phyloP scores from a whole-genome alignment of 1,284 basidiomycete species.

The Calocybe gambosa region DNA sequence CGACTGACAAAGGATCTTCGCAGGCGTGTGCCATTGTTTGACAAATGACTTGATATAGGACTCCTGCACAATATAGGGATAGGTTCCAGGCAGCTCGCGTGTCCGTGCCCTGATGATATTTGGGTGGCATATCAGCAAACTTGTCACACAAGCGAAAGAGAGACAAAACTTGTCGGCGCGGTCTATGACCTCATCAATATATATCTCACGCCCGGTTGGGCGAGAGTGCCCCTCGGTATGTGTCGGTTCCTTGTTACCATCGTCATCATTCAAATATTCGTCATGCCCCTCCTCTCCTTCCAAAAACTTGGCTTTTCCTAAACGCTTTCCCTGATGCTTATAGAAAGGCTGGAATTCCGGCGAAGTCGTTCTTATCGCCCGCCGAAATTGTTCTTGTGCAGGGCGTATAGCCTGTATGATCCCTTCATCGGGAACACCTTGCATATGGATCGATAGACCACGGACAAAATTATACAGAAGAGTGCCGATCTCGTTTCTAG shows the following conservation, averaged over 20 bases:
- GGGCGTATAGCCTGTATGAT: constrained; percentile 50
- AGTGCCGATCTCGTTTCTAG: constrained; percentile 46
- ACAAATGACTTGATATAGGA: constrained; percentile 42
- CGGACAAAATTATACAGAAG: constrained; percentile 40
- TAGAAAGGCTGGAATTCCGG: constrained; percentile 48
- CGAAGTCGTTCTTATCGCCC: constrained; percentile 43
- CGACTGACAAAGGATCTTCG: constrained; percentile 40
- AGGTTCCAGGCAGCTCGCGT: constrained; percentile 60
- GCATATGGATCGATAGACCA: constrained; percentile 39
- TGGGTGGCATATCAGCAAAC: neutral
- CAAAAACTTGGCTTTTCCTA: constrained; percentile 25
- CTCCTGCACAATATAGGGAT: constrained; percentile 56
- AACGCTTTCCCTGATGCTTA: constrained; percentile 13
- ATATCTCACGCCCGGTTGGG: constrained; percentile 27
- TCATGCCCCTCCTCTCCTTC: constrained; percentile 20
- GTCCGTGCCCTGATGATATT: constrained; percentile 46
- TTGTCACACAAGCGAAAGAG: neutral
- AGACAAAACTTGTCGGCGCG: constrained; percentile 40
- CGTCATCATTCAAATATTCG: neutral
- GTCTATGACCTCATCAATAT: constrained; percentile 50
- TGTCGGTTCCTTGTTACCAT: neutral
- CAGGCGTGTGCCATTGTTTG: constrained; percentile 44
- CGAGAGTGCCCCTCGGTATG: neutral
- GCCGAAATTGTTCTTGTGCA: constrained; percentile 40
- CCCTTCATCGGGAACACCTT: constrained; percentile 46